Conservation (phyloP, 495 filamentous ascomycete species). For the Podospora pseudoanserina region DNA sequence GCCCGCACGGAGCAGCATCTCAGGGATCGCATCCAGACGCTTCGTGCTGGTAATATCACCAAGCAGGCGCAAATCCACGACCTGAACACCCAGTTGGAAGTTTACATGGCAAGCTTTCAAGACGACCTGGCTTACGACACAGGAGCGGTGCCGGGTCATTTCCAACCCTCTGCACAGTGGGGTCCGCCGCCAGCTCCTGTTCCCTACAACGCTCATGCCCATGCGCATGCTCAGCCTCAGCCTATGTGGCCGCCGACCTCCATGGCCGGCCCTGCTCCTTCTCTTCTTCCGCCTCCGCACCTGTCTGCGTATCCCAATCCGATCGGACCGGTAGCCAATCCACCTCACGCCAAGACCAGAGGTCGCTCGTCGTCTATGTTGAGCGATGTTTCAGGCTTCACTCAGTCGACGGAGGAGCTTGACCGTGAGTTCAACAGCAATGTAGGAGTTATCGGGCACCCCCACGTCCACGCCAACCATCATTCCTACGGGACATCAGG, state of each 20-base stretch:
- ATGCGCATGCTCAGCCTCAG: constrained; percentile 10
- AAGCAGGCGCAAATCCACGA: constrained; percentile 42
- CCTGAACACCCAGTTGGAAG: constrained; percentile 39
- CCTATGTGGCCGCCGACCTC: constrained; percentile 30
- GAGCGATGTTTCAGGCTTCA: constrained; percentile 62
- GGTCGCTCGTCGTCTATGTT: constrained; percentile 67
- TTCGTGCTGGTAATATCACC: constrained; percentile 36
- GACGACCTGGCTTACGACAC: constrained; percentile 20
- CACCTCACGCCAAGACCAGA: constrained; percentile 35
- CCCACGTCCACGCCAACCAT: constrained; percentile 7
- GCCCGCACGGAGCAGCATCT: constrained; percentile 51
- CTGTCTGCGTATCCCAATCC: constrained; percentile 25
- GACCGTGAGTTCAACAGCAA: constrained; percentile 17
- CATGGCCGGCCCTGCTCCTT: constrained; percentile 18
- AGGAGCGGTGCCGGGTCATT: constrained; percentile 18
- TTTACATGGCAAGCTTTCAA: constrained; percentile 39
- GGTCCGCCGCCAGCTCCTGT: constrained; percentile 8
- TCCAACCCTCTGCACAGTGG: constrained; percentile 25
- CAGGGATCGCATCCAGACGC: constrained; percentile 34
- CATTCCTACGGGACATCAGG: constrained; percentile 11
- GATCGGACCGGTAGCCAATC: constrained; percentile 20
- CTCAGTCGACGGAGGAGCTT: constrained; percentile 51
- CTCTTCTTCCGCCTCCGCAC: constrained; percentile 23
- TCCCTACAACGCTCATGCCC: constrained; percentile 7
- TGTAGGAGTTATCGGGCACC: constrained; percentile 5